Percentiles rank a stretch among this genome's conserved stretches.
Evolutionary conservation across 139 green algal genomes (phyloP).

Genomic region (Auxenochlorella protothecoides): DNA sequence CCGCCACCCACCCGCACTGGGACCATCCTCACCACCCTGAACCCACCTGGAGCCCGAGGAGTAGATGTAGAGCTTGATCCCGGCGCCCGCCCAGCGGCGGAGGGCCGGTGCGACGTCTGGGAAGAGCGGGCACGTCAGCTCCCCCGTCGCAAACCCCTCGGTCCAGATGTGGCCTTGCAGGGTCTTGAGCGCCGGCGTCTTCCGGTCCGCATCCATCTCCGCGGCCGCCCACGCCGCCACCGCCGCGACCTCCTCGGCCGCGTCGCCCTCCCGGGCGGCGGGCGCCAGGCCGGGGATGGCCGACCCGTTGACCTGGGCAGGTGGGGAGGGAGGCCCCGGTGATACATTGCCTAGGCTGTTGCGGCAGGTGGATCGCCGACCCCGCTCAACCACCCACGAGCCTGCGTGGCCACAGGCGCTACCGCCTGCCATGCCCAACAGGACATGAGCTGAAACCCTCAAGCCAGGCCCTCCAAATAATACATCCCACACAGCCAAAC

Average conservation of each 20-base stretch:
- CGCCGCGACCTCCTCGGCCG: background rate
- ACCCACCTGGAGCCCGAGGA: conserved; percentile 64
- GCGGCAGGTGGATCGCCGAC: too few species aligned
- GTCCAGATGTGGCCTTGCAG: conserved; percentile 63
- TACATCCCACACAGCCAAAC: background rate
- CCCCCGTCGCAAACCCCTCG: conserved; percentile 58
- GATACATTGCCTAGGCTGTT: too few species aligned
- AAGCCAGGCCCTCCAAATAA: too few species aligned
- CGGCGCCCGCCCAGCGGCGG: conserved; percentile 44
- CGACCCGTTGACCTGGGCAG: too few species aligned
- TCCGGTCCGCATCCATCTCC: conserved; percentile 63
- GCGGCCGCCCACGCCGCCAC: conserved; percentile 3
- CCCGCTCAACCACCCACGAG: too few species aligned
- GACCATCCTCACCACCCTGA: conserved; percentile 18
- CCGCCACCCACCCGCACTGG: too few species aligned
- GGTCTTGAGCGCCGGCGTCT: conserved; percentile 42
- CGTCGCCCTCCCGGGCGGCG: too few species aligned
- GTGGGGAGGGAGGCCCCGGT: too few species aligned
- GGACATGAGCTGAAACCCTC: too few species aligned
- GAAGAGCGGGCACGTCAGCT: conserved; percentile 68
- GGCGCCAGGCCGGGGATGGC: too few species aligned
- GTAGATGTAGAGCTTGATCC: conserved; percentile 93
- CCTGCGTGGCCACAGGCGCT: too few species aligned
- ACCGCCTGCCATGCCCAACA: too few species aligned
- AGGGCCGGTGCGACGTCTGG: conserved; percentile 69